Conservation (phyloP, 2,329 filamentous ascomycete species). For the Camillea tinctor region DNA sequence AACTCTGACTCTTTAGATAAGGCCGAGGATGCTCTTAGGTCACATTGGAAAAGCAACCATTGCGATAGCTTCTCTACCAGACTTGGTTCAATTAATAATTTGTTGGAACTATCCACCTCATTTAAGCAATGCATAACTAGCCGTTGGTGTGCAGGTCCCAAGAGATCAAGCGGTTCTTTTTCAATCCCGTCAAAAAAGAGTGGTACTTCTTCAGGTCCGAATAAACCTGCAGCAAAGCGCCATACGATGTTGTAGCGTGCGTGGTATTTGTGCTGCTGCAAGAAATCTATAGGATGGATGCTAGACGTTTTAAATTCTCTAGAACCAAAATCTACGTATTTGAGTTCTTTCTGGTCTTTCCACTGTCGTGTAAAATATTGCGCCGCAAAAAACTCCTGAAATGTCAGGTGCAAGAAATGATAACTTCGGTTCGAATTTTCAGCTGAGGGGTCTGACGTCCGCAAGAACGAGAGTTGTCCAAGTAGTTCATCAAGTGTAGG, state of each 20-base stretch:
- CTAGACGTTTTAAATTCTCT: background rate
- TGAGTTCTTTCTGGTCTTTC: slow-evolving; percentile 18
- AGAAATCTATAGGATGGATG: slow-evolving; percentile 21
- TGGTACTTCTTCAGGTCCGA: slow-evolving; percentile 20
- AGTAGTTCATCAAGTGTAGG: slow-evolving; percentile 10
- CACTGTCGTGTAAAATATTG: slow-evolving; percentile 38
- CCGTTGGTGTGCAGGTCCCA: slow-evolving; percentile 38
- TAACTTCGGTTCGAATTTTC: slow-evolving; percentile 26
- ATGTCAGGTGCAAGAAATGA: slow-evolving; percentile 43
- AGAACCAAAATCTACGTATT: slow-evolving; percentile 10
- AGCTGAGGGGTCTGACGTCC: slow-evolving; percentile 28
- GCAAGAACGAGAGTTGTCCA: slow-evolving; percentile 37
- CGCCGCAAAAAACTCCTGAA: slow-evolving; percentile 44
- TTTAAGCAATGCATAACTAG: slow-evolving; percentile 39
- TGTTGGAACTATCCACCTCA: slow-evolving; percentile 16
- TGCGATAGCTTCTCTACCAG: no score
- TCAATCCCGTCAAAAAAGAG: slow-evolving; percentile 34
- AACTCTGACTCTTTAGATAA: no score
- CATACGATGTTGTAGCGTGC: slow-evolving; percentile 40
- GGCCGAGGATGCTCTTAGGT: no score
- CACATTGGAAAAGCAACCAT: no score
- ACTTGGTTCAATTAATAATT: no score
- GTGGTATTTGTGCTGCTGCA: slow-evolving; percentile 38
- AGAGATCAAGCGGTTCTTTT: slow-evolving; percentile 33
- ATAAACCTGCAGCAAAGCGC: slow-evolving; percentile 42